phyloP scores from a whole-genome alignment of 1,284 basidiomycete species.

The Neotropicomus parvogracilis region DNA sequence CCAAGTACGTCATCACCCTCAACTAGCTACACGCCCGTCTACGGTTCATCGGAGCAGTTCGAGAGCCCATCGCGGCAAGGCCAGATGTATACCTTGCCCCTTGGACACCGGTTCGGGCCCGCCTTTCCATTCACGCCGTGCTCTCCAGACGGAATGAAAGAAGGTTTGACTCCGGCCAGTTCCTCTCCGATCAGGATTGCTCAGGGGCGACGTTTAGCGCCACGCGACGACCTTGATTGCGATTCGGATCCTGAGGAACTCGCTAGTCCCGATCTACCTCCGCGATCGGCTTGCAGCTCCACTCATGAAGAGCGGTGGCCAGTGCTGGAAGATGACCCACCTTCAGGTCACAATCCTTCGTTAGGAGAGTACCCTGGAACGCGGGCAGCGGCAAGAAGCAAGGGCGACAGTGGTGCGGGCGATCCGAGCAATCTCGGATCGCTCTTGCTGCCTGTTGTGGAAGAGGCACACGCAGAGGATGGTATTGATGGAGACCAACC shows the following conservation, averaged over 20 bases:
- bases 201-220: conserved; percentile 42
- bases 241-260: conserved; percentile 29
- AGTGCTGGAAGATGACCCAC: not conserved
- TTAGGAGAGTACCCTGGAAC: conserved; percentile 1
- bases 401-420: conserved; percentile 6
- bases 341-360: not conserved
- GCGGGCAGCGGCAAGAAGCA: conserved; percentile 2
- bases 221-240: conserved; percentile 47
- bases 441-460: conserved; percentile 17
- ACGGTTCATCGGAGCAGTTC: conserved; percentile 18
- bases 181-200: not conserved
- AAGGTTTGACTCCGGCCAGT: not conserved
- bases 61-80: not conserved
- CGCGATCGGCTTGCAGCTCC: conserved; percentile 35
- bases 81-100: conserved; percentile 36
- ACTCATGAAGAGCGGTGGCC: not conserved
- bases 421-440: not conserved
- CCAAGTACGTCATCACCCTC: conserved; percentile 29
- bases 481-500: conserved; percentile 4
- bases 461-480: conserved; percentile 9
- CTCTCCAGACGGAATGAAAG: not conserved
- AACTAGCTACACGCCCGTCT: conserved; percentile 22
- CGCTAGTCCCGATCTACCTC: conserved; percentile 30
- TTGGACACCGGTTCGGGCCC: conserved; percentile 42
- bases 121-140: conserved; percentile 33